These are phyloP conservation scores for Phylloporus scabripes DNA, from an alignment of 768 basidiomycete genomes.

Conservation along the genomic window DNA sequence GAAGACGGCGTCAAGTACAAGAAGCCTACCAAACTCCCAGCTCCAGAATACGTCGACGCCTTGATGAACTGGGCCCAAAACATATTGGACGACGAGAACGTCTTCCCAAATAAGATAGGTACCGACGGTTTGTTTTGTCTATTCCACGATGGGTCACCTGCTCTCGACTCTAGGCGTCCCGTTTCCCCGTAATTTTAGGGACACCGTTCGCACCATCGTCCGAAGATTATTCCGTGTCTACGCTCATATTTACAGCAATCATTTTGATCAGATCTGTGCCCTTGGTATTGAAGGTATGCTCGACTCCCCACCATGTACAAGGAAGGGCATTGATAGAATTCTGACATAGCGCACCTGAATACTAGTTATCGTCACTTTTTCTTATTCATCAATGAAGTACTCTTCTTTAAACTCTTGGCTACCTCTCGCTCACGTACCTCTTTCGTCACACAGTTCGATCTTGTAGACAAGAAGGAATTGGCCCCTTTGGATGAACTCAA, in stretches of 20 bases:
- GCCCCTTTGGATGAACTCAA: constrained; percentile 94
- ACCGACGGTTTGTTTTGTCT: constrained; percentile 6
- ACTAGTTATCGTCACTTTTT: constrained; percentile 99
- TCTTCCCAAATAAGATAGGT: constrained; percentile 97
- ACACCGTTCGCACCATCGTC: constrained; percentile 87
- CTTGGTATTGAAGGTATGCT: constrained; percentile 89
- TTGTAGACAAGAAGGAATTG: constrained; percentile 95
- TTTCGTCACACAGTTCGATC: constrained; percentile 58
- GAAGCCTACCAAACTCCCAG: constrained; percentile 88
- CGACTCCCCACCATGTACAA: neutral
- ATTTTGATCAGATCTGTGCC: constrained; percentile 98
- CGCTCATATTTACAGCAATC: constrained; percentile 97
- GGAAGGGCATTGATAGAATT: neutral
- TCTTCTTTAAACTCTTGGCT: constrained; percentile 14
- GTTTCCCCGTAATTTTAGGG: constrained; percentile 85
- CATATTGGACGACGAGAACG: constrained; percentile 82
- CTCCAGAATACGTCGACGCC: constrained; percentile 94
- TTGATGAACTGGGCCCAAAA: constrained; percentile 98
- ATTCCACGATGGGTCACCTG: constrained; percentile 6
- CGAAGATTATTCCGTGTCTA: constrained; percentile 94
- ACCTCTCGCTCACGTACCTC: constrained; percentile 8
- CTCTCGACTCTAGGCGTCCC: constrained; percentile 59
- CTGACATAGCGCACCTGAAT: constrained; percentile 80
- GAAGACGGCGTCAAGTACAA: constrained; percentile 86
- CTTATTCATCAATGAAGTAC: constrained; percentile 91